These are phyloP conservation scores for Syzygium grande DNA, from an alignment of 345 rosid species.

Conservation along the genomic window DNA sequence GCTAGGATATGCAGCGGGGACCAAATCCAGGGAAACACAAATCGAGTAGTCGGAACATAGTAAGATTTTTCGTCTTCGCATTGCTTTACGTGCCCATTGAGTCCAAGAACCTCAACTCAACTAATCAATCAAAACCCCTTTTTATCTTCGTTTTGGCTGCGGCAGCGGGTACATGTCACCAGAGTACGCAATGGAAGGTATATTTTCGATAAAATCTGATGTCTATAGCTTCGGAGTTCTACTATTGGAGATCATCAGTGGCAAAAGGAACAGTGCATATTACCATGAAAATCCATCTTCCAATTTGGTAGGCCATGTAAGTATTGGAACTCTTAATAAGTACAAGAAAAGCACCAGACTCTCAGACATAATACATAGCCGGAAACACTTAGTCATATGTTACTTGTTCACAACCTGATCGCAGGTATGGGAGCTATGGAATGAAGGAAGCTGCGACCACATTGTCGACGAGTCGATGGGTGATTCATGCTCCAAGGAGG, in stretches of 20 bases:
- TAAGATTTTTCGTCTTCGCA: too few species aligned
- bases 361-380: not conserved
- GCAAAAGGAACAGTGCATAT: constrained; percentile 22
- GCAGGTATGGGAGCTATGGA: constrained; percentile 61
- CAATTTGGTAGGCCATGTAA: constrained; percentile 51
- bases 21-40: too few species aligned
- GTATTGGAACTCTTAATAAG: constrained; percentile 1
- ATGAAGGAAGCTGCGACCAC: constrained; percentile 18
- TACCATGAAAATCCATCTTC: constrained; percentile 10
- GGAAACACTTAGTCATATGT: not conserved
- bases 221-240: constrained; percentile 62
- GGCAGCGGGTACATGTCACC: too few species aligned
- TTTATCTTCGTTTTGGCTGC: too few species aligned
- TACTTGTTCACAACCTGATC: not conserved
- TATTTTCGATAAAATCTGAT: constrained; percentile 61
- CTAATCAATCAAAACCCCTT: too few species aligned
- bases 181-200: too few species aligned
- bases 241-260: constrained; percentile 50
- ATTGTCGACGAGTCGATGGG: constrained; percentile 19
- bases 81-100: too few species aligned
- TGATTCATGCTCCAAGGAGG: constrained; percentile 7
- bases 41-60: too few species aligned
- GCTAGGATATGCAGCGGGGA: too few species aligned
- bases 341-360: not conserved
- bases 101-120: too few species aligned